Evolutionary conservation across 73 alveolate genomes (phyloP).

Genomic region (Paraurostyla sp.): DNA sequence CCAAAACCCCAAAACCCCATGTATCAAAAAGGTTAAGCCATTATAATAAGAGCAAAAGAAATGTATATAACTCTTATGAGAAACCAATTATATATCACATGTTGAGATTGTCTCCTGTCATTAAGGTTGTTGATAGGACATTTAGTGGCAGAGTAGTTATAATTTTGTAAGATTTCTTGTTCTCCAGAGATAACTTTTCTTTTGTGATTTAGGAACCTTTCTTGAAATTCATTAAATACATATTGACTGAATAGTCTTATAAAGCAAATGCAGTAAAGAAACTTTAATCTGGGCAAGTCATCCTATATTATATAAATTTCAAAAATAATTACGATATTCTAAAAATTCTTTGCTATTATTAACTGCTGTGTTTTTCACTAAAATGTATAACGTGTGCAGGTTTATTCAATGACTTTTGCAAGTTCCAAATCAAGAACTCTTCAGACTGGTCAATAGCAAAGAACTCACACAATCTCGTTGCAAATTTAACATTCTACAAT

Average conservation of each 20-base stretch:
- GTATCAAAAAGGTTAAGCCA: too few relatives aligned
- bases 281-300: slow-evolving; percentile 71
- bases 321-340: slow-evolving; percentile 2
- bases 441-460: slow-evolving; percentile 73
- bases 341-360: background rate
- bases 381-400: slow-evolving; percentile 76
- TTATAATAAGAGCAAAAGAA: too few relatives aligned
- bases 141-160: slow-evolving; percentile 63
- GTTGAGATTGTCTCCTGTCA: background rate
- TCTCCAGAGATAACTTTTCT: slow-evolving; percentile 66
- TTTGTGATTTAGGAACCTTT: slow-evolving; percentile 69
- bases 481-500: slow-evolving; percentile 42
- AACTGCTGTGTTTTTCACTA: slow-evolving; percentile 70
- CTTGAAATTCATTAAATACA: slow-evolving; percentile 75
- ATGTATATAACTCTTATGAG: too few relatives aligned
- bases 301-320: background rate
- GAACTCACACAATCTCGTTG: slow-evolving; percentile 77
- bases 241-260: slow-evolving; percentile 30
- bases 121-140: background rate
- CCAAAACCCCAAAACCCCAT: too few relatives aligned
- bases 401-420: slow-evolving; percentile 63
- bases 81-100: too few relatives aligned
- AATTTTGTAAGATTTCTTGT: slow-evolving; percentile 69
- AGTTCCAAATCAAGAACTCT: slow-evolving; percentile 74
- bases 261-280: slow-evolving; percentile 74